A percentile compares a stretch with the other conserved stretches of the same genome.
phyloP scores from a whole-genome alignment of 108 stramenopile species.

The Skeletonema grethae region DNA sequence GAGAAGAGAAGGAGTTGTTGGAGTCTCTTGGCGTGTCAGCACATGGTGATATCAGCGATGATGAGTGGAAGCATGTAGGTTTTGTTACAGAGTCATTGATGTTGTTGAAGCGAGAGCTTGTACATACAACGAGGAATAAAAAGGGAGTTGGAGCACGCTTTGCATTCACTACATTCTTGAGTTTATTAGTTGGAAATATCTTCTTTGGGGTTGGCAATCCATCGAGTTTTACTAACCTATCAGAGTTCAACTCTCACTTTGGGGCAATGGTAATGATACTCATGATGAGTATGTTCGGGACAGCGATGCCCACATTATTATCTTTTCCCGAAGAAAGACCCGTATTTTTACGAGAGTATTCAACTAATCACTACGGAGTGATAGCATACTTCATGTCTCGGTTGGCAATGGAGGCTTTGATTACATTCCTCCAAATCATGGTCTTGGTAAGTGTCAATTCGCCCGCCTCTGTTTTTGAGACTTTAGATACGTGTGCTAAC shows the following conservation, averaged over 20 bases:
- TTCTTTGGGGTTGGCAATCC: constrained; percentile 67
- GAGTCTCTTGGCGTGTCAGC: constrained; percentile 32
- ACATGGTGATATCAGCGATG: constrained; percentile 20
- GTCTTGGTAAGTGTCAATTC: constrained; percentile 35
- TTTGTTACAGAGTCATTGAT: constrained; percentile 50
- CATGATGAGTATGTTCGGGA: constrained; percentile 61
- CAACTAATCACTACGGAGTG: constrained; percentile 83
- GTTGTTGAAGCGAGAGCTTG: constrained; percentile 64
- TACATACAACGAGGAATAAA: constrained; percentile 56
- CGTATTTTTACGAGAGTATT: constrained; percentile 87
- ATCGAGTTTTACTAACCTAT: constrained; percentile 23
- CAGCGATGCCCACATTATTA: constrained; percentile 77
- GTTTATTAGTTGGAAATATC: constrained; percentile 68
- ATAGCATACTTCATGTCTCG: constrained; percentile 70
- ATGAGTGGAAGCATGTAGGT: constrained; percentile 46
- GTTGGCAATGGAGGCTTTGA: constrained; percentile 52
- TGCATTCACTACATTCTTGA: constrained; percentile 62
- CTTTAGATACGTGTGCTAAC: not conserved
- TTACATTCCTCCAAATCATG: constrained; percentile 56
- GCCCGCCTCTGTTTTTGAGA: not conserved
- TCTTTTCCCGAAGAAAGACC: constrained; percentile 87
- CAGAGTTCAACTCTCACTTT: constrained; percentile 67
- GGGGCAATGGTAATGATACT: constrained; percentile 66
- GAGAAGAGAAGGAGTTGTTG: constrained; percentile 46
- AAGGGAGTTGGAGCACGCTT: constrained; percentile 60